phyloP scores from a whole-genome alignment of 148 eudicot genomes.

The Limonium bicolor region DNA sequence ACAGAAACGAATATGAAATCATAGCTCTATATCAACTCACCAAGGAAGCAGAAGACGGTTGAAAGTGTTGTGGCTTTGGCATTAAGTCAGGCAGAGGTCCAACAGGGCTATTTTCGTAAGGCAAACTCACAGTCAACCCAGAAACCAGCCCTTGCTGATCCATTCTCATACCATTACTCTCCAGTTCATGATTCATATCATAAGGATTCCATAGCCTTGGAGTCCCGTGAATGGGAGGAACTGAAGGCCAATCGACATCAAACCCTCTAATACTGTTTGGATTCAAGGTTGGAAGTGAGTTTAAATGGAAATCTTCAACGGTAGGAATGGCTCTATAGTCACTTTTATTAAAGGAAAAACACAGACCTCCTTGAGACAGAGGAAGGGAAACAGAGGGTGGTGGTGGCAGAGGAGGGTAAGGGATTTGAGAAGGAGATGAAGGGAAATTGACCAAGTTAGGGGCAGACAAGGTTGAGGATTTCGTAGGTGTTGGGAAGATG shows the following conservation, averaged over 20 bases:
- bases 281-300: constrained; percentile 9
- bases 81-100: constrained; percentile 14
- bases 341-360: no score
- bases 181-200: constrained; percentile 24
- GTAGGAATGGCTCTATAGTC: constrained; percentile 20
- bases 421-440: no score
- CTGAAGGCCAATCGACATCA: constrained; percentile 14
- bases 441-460: constrained; percentile 21
- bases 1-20: neutral
- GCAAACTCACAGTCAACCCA: constrained; percentile 3
- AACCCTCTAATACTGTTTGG: constrained; percentile 8
- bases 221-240: constrained; percentile 12
- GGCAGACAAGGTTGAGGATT: constrained; percentile 9
- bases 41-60: constrained; percentile 24
- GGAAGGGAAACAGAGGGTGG: constrained; percentile 11
- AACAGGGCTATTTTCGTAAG: constrained; percentile 10
- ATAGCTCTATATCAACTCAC: no score
- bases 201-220: constrained; percentile 23
- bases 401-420: no score
- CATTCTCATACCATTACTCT: constrained; percentile 14
- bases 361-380: no score
- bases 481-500: constrained; percentile 15
- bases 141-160: constrained; percentile 10
- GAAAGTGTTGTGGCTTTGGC: constrained; percentile 31
- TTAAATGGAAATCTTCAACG: constrained; percentile 9